These are phyloP conservation scores for Leccinum sublutescens DNA, from an alignment of 768 basidiomycete genomes.

Conservation along the genomic window DNA sequence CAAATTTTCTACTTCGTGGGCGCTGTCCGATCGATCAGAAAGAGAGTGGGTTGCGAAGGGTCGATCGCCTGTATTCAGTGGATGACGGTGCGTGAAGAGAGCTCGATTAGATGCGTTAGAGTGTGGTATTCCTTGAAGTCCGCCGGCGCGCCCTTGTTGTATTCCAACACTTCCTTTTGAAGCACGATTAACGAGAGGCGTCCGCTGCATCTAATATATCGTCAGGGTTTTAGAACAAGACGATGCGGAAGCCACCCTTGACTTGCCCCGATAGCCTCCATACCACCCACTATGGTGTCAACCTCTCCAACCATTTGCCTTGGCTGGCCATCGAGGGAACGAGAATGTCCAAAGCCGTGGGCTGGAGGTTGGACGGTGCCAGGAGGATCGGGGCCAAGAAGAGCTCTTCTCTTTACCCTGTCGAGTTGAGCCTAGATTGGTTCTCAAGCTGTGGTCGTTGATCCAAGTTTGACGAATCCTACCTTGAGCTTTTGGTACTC, in stretches of 20 bases:
- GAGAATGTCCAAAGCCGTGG: conserved; percentile 16
- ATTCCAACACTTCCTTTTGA: conserved; percentile 31
- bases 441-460: background rate
- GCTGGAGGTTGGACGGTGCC: conserved; percentile 16
- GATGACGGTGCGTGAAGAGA: conserved; percentile 42
- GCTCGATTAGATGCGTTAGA: conserved; percentile 23
- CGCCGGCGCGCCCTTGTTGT: conserved; percentile 34
- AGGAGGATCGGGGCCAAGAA: conserved; percentile 48
- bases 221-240: conserved; percentile 4
- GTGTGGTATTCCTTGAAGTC: conserved; percentile 29
- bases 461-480: background rate
- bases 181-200: conserved; percentile 58
- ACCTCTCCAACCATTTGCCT: conserved; percentile 29
- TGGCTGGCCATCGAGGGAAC: conserved; percentile 16
- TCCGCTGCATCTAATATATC: conserved; percentile 60
- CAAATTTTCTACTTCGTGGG: conserved; percentile 70
- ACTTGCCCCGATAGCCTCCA: conserved; percentile 62
- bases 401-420: conserved; percentile 77
- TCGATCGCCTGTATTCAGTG: conserved; percentile 37
- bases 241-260: background rate
- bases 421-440: conserved; percentile 64
- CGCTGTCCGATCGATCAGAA: conserved; percentile 65
- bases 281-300: conserved; percentile 57
- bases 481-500: conserved; percentile 89
- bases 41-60: conserved; percentile 44